A percentile compares a stretch with the other conserved stretches of the same genome.
Conservation (phyloP, 768 basidiomycete species). For the Lanmaoa rubissima region DNA sequence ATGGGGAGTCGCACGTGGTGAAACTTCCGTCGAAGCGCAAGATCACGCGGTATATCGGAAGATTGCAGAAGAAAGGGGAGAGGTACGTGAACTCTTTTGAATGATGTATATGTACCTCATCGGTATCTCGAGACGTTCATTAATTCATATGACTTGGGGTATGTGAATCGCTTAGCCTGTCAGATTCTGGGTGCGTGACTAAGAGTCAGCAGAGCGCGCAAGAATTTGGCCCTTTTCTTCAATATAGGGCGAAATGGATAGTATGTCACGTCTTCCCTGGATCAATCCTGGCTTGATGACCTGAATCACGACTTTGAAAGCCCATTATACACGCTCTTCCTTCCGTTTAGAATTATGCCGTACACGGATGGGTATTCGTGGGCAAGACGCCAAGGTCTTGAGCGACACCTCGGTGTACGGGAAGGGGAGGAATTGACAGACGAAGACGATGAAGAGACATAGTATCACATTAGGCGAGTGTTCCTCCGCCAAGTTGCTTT, state of each 20-base stretch:
- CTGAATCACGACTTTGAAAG: slow-evolving; percentile 36
- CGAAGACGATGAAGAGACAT: slow-evolving; percentile 51
- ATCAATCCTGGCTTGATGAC: background rate
- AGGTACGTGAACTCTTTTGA: slow-evolving; percentile 45
- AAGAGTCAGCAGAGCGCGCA: slow-evolving; percentile 35
- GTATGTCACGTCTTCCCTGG: slow-evolving; percentile 49
- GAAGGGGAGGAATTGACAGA: slow-evolving; percentile 87
- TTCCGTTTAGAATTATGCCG: slow-evolving; percentile 79
- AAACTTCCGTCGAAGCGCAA: slow-evolving; percentile 88
- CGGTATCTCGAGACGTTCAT: slow-evolving; percentile 57
- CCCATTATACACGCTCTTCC: slow-evolving; percentile 71
- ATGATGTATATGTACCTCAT: background rate
- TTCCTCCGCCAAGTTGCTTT: background rate
- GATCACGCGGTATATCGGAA: slow-evolving; percentile 79
- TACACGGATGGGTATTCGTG: slow-evolving; percentile 83
- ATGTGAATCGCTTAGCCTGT: slow-evolving; percentile 18
- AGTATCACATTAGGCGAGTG: slow-evolving; percentile 7
- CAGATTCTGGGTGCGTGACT: background rate
- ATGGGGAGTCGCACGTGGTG: slow-evolving; percentile 66
- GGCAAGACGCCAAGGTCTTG: slow-evolving; percentile 68
- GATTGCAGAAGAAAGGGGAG: slow-evolving; percentile 63
- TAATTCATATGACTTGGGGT: slow-evolving; percentile 92
- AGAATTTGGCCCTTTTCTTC: slow-evolving; percentile 83
- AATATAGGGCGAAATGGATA: slow-evolving; percentile 80
- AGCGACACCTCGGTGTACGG: slow-evolving; percentile 59